Percentiles rank a stretch among this genome's conserved stretches.
These are phyloP conservation scores for Cystobasidium slooffiae DNA, from an alignment of 1,284 basidiomycete genomes.

Conservation along the genomic window DNA sequence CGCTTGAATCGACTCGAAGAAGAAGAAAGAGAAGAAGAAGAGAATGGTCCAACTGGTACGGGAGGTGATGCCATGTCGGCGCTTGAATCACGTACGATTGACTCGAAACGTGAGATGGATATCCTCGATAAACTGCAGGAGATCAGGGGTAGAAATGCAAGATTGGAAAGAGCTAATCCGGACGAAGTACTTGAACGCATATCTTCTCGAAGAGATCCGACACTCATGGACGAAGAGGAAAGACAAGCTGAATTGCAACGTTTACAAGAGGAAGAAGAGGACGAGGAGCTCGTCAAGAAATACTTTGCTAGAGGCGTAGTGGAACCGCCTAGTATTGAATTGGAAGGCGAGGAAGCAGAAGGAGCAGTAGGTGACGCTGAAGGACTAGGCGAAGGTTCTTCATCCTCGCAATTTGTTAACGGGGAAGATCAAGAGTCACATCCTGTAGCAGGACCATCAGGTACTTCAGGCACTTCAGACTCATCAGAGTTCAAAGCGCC, in stretches of 20 bases:
- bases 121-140: conserved; percentile 95
- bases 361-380: conserved; percentile 50
- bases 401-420: conserved; percentile 44
- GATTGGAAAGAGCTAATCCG: conserved; percentile 68
- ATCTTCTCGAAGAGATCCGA: conserved; percentile 58
- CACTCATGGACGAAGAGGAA: conserved; percentile 65
- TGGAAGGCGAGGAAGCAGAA: conserved; percentile 48
- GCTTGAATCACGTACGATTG: conserved; percentile 86
- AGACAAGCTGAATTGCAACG: conserved; percentile 60
- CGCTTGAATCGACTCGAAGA: conserved; percentile 71
- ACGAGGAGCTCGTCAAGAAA: conserved; percentile 87
- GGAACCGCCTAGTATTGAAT: conserved; percentile 50
- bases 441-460: conserved; percentile 41
- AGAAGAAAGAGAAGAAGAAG: conserved; percentile 41
- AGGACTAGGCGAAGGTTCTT: conserved; percentile 40
- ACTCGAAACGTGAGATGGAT: conserved; percentile 97
- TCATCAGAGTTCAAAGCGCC: too few relatives aligned
- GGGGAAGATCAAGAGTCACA: conserved; percentile 44
- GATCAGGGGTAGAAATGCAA: conserved; percentile 87
- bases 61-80: conserved; percentile 90
- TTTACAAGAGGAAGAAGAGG: conserved; percentile 71
- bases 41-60: conserved; percentile 26
- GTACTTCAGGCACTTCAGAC: conserved; percentile 37
- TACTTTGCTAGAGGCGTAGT: conserved; percentile 66
- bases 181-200: conserved; percentile 56